phyloP scores from a whole-genome alignment of 192 early-diverging fungal genomes.

The Spizellomyces punctatus region DNA sequence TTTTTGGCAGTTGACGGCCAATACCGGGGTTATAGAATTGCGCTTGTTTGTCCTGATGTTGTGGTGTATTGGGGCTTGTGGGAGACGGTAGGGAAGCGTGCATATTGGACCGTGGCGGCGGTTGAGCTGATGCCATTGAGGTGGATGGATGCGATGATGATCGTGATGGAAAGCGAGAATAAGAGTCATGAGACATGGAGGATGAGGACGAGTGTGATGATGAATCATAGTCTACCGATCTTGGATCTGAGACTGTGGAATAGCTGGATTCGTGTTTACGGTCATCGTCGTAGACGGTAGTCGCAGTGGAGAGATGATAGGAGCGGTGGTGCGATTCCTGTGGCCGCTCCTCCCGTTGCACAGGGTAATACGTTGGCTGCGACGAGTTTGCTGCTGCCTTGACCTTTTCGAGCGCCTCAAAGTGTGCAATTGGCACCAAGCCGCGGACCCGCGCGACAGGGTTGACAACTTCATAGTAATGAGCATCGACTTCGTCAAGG shows the following conservation, averaged over 20 bases:
- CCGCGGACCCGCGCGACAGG: constrained; percentile 41
- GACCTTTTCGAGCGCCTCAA: constrained; percentile 32
- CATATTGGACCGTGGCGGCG: not conserved
- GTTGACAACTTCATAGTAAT: constrained; percentile 50
- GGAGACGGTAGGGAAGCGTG: not conserved
- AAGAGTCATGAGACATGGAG: not conserved
- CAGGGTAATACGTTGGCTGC: not conserved
- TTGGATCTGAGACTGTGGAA: not conserved
- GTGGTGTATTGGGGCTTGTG: constrained; percentile 2
- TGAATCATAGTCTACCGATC: not conserved
- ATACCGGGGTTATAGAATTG: constrained; percentile 12
- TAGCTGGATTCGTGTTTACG: constrained; percentile 1
- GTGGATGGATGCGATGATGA: not conserved
- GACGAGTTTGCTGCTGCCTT: not conserved
- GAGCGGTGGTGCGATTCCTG: not conserved
- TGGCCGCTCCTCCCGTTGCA: not conserved
- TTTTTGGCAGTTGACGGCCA: constrained; percentile 5
- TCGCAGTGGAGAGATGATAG: not conserved
- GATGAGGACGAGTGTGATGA: not conserved
- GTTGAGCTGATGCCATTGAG: not conserved
- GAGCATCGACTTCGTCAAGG: constrained; percentile 29
- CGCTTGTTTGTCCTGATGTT: not conserved
- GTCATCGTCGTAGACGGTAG: not conserved
- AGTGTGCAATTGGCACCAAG: constrained; percentile 34
- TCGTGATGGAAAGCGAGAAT: not conserved